Evolutionary conservation across 1,284 basidiomycete genomes (phyloP).

Genomic region (Cystobasidium sp.): DNA sequence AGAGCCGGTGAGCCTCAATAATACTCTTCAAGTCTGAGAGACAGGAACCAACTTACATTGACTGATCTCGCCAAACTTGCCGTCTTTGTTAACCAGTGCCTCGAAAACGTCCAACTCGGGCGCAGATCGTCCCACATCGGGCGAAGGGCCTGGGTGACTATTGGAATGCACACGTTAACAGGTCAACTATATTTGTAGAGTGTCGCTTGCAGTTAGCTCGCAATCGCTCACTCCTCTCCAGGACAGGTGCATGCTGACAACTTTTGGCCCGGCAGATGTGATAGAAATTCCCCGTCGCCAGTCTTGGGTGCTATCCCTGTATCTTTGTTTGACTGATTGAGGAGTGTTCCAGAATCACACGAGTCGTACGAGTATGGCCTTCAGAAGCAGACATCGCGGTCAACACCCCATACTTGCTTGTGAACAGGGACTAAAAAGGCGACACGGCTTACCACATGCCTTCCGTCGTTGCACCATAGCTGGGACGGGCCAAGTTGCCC

Average conservation of each 20-base stretch:
- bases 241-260: conserved; percentile 60
- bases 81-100: conserved; percentile 55
- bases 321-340: conserved; percentile 67
- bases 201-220: not conserved
- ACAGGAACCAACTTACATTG: conserved; percentile 46
- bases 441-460: conserved; percentile 71
- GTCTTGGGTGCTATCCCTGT: conserved; percentile 44
- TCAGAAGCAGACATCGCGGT: no score
- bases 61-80: conserved; percentile 47
- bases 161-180: not conserved
- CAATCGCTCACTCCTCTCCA: conserved; percentile 49
- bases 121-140: conserved; percentile 58
- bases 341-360: conserved; percentile 80
- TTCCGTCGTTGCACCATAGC: conserved; percentile 79
- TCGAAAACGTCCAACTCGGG: conserved; percentile 65
- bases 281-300: conserved; percentile 47
- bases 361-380: conserved; percentile 65
- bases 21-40: not conserved
- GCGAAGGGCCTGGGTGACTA: conserved; percentile 58
- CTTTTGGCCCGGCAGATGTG: conserved; percentile 61
- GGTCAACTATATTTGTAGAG: not conserved
- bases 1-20: not conserved
- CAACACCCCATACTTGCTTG: no score
- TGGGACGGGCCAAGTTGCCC: conserved; percentile 85
- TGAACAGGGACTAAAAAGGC: no score